These are phyloP conservation scores for Tripterygium wilfordii DNA, from an alignment of 177 flowering plant genomes.

Conservation along the genomic window DNA sequence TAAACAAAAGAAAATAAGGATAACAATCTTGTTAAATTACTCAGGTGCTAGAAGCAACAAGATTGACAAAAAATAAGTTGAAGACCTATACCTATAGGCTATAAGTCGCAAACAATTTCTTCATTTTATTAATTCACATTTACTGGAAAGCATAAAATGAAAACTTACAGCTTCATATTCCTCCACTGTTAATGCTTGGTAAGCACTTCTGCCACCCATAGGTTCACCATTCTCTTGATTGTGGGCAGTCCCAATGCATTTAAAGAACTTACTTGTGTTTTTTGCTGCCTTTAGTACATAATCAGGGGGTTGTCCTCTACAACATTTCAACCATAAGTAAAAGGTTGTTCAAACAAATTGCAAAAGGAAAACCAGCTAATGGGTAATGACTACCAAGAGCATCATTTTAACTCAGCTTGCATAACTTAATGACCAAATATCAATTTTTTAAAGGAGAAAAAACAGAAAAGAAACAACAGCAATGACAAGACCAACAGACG, in stretches of 20 bases:
- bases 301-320: slow-evolving; percentile 94
- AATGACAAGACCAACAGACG: too few species aligned
- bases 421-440: too few species aligned
- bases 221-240: slow-evolving; percentile 39
- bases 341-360: background rate
- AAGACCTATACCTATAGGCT: background rate
- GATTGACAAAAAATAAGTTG: background rate
- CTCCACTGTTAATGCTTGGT: slow-evolving; percentile 64
- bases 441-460: too few species aligned
- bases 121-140: background rate
- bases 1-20: background rate
- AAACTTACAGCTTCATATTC: slow-evolving; percentile 92
- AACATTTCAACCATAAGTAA: slow-evolving; percentile 18
- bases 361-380: background rate
- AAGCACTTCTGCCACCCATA: slow-evolving; percentile 45
- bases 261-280: slow-evolving; percentile 83
- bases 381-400: background rate
- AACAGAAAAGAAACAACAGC: too few species aligned
- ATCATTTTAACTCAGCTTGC: background rate
- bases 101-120: background rate
- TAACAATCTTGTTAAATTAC: background rate
- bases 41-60: background rate
- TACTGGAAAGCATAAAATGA: background rate
- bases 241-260: slow-evolving; percentile 57
- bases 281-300: slow-evolving; percentile 78